phyloP scores from a whole-genome alignment of 2,329 filamentous ascomycete species.

The Aspergillus puulaauensis region DNA sequence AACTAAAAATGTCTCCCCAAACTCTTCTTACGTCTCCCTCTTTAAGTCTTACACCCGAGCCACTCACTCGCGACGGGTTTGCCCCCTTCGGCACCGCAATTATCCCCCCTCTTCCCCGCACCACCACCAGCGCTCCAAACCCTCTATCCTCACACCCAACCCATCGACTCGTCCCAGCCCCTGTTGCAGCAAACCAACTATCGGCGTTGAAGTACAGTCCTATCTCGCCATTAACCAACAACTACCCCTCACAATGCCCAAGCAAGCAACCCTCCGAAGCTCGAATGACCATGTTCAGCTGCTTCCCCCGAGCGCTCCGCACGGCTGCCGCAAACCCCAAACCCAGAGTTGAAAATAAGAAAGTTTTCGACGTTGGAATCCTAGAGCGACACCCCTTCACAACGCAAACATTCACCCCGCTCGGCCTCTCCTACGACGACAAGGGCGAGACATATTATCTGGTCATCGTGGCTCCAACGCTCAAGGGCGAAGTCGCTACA shows the following conservation, averaged over 20 bases:
- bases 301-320: conserved; percentile 64
- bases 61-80: conserved; percentile 70
- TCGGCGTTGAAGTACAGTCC: conserved; percentile 82
- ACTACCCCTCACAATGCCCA: conserved; percentile 60
- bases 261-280: conserved; percentile 51
- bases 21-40: conserved; percentile 34
- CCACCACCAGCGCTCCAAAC: conserved; percentile 36
- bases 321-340: conserved; percentile 3
- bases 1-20: conserved; percentile 29
- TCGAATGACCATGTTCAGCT: conserved; percentile 87
- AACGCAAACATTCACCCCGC: conserved; percentile 85
- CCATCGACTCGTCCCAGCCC: conserved; percentile 42
- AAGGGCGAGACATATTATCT: conserved; percentile 58
- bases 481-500: conserved; percentile 47
- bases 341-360: conserved; percentile 6
- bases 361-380: conserved; percentile 64
- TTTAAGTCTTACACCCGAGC: conserved; percentile 56
- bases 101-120: conserved; percentile 47
- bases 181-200: conserved; percentile 76
- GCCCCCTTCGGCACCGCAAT: conserved; percentile 80
- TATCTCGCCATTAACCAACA: conserved; percentile 70
- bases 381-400: conserved; percentile 93
- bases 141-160: conserved; percentile 46
- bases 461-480: conserved; percentile 82
- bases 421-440: conserved; percentile 52